These are phyloP conservation scores for Cryphonectria parasitica DNA, from an alignment of 2,329 filamentous ascomycete genomes.

Conservation along the genomic window DNA sequence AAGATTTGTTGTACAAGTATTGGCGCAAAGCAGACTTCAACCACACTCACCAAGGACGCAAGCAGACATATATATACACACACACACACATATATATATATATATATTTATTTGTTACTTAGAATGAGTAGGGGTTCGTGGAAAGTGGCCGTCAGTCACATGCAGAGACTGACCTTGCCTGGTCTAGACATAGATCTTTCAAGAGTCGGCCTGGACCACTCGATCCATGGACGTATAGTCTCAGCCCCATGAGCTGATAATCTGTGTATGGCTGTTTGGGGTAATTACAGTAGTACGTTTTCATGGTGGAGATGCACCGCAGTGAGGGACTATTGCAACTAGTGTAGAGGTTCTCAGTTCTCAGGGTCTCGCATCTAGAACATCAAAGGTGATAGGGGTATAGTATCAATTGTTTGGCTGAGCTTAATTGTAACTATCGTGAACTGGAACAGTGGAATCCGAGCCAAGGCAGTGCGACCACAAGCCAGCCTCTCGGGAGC, in stretches of 20 bases:
- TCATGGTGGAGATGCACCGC: background rate
- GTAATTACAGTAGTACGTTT: background rate
- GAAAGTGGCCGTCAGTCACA: no score
- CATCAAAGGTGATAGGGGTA: background rate
- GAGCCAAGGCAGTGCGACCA: background rate
- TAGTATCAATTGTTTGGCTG: background rate
- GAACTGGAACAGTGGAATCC: background rate
- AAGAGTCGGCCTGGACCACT: background rate
- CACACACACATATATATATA: no score
- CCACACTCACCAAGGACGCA: background rate
- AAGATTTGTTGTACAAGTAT: background rate
- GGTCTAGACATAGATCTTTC: background rate
- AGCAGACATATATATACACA: background rate
- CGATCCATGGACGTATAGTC: background rate
- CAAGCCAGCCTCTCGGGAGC: slow-evolving; percentile 1
- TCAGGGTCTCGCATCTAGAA: background rate
- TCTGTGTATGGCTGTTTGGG: background rate
- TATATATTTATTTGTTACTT: no score
- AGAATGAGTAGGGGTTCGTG: no score
- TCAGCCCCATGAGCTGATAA: background rate
- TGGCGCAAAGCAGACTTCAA: background rate
- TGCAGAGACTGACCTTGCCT: background rate
- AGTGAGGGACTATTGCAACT: background rate
- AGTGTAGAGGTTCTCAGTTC: background rate
- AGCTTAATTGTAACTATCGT: background rate